Evolutionary conservation across 1,284 basidiomycete species (phyloP), one percentile per base, ranked within the genome.

Genomic region (Ganoderma lucidum): DNA sequence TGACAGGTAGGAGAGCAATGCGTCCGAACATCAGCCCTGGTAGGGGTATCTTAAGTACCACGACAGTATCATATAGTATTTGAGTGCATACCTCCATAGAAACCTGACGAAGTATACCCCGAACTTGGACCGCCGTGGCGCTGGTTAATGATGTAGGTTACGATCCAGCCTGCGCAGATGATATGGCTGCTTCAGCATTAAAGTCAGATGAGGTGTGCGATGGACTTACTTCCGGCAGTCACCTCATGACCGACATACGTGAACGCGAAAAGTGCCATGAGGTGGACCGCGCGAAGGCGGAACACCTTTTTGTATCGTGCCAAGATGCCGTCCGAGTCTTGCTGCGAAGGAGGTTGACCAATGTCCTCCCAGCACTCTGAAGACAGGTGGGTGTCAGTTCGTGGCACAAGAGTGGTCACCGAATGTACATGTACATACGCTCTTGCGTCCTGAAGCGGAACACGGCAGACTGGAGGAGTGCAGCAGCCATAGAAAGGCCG

Each of bases 381-480:
- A 30, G n/a, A 23, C 9, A 23, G 10, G 28, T 28, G 1, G 58
- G 17, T 3, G 17, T 30, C 23, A 30, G 35, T 3, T 3, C 44
- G 28, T 44, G 35, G 37, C 30, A 15, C 51, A 5, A 0, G 12
- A 14, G 12, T 35, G 23, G 23, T 23, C 23, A 23, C 23, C 23
- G 23, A 23, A 23, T 35, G 19, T 9, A 1, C 2, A 41, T 30
- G 15, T 12, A 68, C 75, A n/a, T 56, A 87, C 87, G 83, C 66
- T 91, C 88, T 70, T 89, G 87, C 5, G 78, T 82, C 72, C 85
- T 83, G 8, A 87, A 78, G 19, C 83, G 80, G 79, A 93, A 92
- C 0, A 88, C 84, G 2, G 75, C 65, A 10, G 83, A 69, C n/a
- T 92, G 75, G 15, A 83, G 51, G 10, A 81, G 35, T 0, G 80